Percentiles rank a stretch among this genome's conserved stretches.
Conservation (phyloP, 163 green algal genomes). For the Prototheca stagnorum region DNA sequence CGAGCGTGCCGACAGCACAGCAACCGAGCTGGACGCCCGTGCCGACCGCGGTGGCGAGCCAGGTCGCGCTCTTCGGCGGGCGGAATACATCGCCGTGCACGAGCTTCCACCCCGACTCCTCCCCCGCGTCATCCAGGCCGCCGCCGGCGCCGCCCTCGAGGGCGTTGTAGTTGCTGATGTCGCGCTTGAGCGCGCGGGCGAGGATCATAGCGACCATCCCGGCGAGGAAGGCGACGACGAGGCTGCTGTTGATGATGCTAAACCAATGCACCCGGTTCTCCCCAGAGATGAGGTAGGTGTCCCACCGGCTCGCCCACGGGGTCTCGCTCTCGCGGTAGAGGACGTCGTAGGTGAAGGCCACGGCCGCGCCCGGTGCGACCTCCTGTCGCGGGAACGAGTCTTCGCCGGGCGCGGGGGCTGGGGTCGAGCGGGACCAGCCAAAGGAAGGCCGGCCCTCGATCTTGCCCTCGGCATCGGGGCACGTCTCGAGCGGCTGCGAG, state of each 20-base stretch:
- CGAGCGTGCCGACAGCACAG: conserved; percentile 81
- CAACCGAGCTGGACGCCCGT: conserved; percentile 85
- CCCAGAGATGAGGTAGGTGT: conserved; percentile 92
- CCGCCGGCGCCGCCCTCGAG: conserved; percentile 74
- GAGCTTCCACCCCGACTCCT: conserved; percentile 96
- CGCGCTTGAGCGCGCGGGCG: conserved; percentile 75
- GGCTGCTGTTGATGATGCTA: conserved; percentile 93
- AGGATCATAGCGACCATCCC: conserved; percentile 99
- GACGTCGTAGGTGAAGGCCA: conserved; percentile 96
- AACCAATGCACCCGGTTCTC: conserved; percentile 95
- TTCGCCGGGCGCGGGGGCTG: too few species aligned
- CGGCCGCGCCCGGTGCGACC: conserved; percentile 59
- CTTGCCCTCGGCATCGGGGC: too few species aligned
- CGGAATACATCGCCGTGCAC: conserved; percentile 94
- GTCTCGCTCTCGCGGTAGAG: conserved; percentile 75
- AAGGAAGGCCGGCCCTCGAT: too few species aligned
- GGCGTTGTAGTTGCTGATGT: conserved; percentile 98
- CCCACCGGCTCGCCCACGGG: conserved; percentile 88
- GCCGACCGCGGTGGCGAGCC: conserved; percentile 75
- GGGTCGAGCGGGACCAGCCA: too few species aligned
- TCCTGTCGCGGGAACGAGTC: too few species aligned
- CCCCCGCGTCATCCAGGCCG: conserved; percentile 45
- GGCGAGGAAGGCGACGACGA: conserved; percentile 97
- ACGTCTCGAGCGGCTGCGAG: too few species aligned
- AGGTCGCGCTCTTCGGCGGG: conserved; percentile 36